Percentiles rank a stretch among this genome's conserved stretches.
These are phyloP conservation scores for Plectosphaerella sp. DNA, from an alignment of 2,329 filamentous ascomycete genomes.

Conservation along the genomic window DNA sequence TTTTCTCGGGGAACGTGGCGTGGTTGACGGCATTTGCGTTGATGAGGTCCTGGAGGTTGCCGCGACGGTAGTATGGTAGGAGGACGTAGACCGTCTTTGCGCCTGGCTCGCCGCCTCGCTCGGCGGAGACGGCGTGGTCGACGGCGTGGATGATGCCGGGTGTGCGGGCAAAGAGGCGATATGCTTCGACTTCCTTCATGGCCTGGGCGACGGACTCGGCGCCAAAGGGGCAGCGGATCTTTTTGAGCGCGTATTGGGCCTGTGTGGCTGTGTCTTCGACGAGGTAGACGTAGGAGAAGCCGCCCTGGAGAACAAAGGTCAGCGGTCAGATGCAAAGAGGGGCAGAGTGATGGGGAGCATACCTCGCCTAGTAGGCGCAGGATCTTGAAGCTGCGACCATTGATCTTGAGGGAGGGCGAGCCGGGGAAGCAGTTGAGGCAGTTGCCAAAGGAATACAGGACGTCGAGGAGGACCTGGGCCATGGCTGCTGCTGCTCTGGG, in stretches of 20 bases:
- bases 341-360: constrained; percentile 19
- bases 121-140: constrained; percentile 77
- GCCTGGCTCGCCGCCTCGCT: constrained; percentile 55
- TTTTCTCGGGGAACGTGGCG: constrained; percentile 79
- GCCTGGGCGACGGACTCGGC: constrained; percentile 93
- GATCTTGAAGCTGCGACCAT: constrained; percentile 93
- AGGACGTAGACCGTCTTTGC: constrained; percentile 96
- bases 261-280: constrained; percentile 85
- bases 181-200: constrained; percentile 95
- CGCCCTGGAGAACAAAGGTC: constrained; percentile 54
- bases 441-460: constrained; percentile 87
- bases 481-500: constrained; percentile 37
- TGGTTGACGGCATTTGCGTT: constrained; percentile 98
- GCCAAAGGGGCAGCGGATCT: constrained; percentile 97
- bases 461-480: constrained; percentile 81
- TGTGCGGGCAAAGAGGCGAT: constrained; percentile 79
- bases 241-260: constrained; percentile 84
- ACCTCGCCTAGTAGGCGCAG: constrained; percentile 89
- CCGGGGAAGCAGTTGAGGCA: constrained; percentile 96
- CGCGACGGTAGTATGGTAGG: constrained; percentile 89
- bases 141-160: constrained; percentile 82
- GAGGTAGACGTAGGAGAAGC: constrained; percentile 98
- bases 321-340: not conserved
- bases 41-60: constrained; percentile 96
- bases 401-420: constrained; percentile 91